Conservation (phyloP, 1,139 yeast genomes). For the Suhomyces kunorum region DNA sequence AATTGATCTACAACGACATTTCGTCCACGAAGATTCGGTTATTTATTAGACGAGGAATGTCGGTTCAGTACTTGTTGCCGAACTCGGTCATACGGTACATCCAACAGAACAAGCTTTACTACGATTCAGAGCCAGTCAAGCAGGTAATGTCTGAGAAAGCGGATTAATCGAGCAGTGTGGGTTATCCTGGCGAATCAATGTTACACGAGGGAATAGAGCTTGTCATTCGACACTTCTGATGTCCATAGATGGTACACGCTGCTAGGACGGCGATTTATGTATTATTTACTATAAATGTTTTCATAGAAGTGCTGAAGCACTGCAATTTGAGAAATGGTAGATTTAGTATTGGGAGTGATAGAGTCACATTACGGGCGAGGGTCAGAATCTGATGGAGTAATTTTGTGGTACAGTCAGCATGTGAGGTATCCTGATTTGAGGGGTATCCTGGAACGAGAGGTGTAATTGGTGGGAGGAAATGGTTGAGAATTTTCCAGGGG, state of each 20-base stretch:
- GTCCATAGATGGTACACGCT: neutral
- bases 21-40: constrained; percentile 92
- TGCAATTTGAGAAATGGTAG: too few relatives aligned
- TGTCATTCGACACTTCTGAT: neutral
- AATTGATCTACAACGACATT: constrained; percentile 92
- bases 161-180: constrained; percentile 26
- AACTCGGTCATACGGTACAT: constrained; percentile 93
- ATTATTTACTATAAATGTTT: neutral
- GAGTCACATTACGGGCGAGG: too few relatives aligned
- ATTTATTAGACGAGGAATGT: constrained; percentile 92
- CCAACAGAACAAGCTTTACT: constrained; percentile 85
- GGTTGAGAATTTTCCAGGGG: too few relatives aligned
- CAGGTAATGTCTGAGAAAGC: constrained; percentile 70
- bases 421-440: too few relatives aligned
- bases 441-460: too few relatives aligned
- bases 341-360: too few relatives aligned
- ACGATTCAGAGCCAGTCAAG: constrained; percentile 91
- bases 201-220: too few relatives aligned
- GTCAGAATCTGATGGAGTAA: too few relatives aligned
- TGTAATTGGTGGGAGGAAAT: too few relatives aligned
- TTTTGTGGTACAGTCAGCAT: too few relatives aligned
- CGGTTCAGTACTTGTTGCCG: constrained; percentile 91
- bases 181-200: neutral
- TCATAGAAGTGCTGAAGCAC: neutral
- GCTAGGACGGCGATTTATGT: neutral